phyloP scores from a whole-genome alignment of 163 green algal species.

The Chlorella variabilis region DNA sequence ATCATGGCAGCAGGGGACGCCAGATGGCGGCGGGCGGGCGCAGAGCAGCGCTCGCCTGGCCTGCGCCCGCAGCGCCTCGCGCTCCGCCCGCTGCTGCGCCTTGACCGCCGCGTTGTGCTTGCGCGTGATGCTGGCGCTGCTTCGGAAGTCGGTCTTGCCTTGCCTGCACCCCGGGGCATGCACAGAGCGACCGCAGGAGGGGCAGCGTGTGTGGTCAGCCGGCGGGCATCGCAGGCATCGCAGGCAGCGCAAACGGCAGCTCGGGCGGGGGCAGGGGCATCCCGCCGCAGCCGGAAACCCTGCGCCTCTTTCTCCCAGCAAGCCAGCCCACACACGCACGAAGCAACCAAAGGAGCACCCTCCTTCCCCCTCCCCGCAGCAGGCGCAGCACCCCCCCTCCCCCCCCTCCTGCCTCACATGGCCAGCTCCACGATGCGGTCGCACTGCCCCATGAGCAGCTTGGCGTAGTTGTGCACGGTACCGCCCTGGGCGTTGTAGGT shows the following conservation, averaged over 20 bases:
- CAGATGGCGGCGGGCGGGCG: not conserved
- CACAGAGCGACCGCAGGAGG: not conserved
- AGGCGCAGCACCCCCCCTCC: not conserved
- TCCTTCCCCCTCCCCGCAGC: too few relatives aligned
- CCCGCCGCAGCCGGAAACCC: too few relatives aligned
- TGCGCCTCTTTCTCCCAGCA: too few relatives aligned
- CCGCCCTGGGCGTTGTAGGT: constrained; percentile 66
- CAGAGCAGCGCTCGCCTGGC: constrained; percentile 4
- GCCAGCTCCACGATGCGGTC: constrained; percentile 47
- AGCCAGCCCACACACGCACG: too few relatives aligned
- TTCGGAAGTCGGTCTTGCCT: constrained; percentile 48
- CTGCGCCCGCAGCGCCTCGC: constrained; percentile 26
- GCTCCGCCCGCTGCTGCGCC: constrained; percentile 26
- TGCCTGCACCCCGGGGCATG: constrained; percentile 16
- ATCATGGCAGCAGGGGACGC: too few relatives aligned
- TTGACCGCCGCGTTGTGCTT: constrained; percentile 32
- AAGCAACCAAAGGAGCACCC: too few relatives aligned
- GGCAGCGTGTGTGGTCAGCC: too few relatives aligned
- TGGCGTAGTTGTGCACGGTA: constrained; percentile 53
- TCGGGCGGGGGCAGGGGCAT: too few relatives aligned
- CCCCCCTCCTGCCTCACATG: constrained; percentile 5
- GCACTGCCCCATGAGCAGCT: constrained; percentile 39
- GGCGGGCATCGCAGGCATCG: too few relatives aligned
- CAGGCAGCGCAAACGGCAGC: too few relatives aligned
- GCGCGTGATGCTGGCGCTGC: constrained; percentile 31